These are phyloP conservation scores for Syncephalastrum sp. DNA, from an alignment of 371 early-diverging fungal genomes.

Conservation along the genomic window DNA sequence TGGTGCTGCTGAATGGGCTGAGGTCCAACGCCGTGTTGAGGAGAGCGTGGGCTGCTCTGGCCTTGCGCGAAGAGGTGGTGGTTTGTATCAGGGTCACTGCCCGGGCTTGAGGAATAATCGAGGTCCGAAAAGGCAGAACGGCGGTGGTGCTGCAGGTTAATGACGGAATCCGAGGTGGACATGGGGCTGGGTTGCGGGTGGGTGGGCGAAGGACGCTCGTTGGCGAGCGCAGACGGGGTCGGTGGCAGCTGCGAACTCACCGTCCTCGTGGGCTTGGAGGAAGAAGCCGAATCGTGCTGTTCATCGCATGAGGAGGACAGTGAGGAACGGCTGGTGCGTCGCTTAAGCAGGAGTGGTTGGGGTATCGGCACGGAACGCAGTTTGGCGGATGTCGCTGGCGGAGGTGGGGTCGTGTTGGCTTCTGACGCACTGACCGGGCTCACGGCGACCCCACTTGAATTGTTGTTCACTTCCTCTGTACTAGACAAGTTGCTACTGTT, in stretches of 20 bases:
- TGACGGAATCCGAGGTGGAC: constrained; percentile 1
- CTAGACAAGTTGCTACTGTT: too few relatives aligned
- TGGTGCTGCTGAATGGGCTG: neutral
- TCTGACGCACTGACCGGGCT: constrained; percentile 10
- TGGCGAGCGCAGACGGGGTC: constrained; percentile 5
- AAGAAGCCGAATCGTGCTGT: constrained; percentile 2
- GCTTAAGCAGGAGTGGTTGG: constrained; percentile 25
- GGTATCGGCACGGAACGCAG: constrained; percentile 31
- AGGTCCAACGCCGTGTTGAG: neutral
- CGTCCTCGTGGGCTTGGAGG: neutral
- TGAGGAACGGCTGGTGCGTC: constrained; percentile 30
- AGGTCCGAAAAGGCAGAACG: too few relatives aligned
- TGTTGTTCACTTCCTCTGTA: too few relatives aligned
- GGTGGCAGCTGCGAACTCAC: neutral
- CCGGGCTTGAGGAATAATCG: too few relatives aligned
- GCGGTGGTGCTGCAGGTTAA: too few relatives aligned
- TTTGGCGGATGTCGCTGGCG: constrained; percentile 17
- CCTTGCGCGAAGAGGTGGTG: too few relatives aligned
- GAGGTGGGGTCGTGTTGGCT: constrained; percentile 13
- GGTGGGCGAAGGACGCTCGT: constrained; percentile 5
- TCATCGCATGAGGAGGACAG: constrained; percentile 24
- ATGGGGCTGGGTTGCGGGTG: constrained; percentile 3
- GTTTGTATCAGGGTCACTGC: too few relatives aligned
- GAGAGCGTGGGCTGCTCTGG: constrained; percentile 5
- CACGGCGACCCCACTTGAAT: too few relatives aligned